Evolutionary conservation across 73 alveolate species (phyloP), one percentile per base, ranked within the genome.

Genomic region (Paramecium tetraurelia): DNA sequence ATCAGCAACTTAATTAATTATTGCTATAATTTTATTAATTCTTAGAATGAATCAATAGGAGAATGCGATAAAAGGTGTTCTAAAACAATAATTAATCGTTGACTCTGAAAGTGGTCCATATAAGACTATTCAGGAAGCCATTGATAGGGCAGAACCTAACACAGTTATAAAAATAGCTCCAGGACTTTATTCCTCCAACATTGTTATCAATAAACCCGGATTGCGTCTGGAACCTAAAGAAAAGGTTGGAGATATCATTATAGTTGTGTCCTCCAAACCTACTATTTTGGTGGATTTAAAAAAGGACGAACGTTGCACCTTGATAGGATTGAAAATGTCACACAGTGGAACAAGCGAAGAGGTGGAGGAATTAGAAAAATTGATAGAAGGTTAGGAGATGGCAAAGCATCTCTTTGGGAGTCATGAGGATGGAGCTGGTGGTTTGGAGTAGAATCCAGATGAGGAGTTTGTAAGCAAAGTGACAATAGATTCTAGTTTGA

Each of bases 131-230:
- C 75, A 95, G 38, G 96, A 92, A 68, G 98, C 96, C 9, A 92
- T 95, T 22, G 93, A 92, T 89, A 41, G 72, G 48, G 98, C 96
- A n/a, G 96, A 95, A 36, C 96, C 96, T 27, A 95, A 95, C 14
- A 85, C 95, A 31, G 88, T 94, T 11, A 95, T 95, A 27, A 93
- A 93, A 53, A 87, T 87, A 18, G 90, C 93, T 21, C 93, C 90
- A 58, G 90, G 90, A 10, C 68, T 87, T 22, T 87, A 87, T 68
- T 69, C 85, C 29, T 75, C 57, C 14, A 87, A 87, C 44, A 87
- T 87, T 7, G 58, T 38, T 10, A 87, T 69, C 1, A 87, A 77
- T 59, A 70, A 87, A 29, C 89, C 93, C 21, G 89, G 70, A 12
- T 57, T 87, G 12, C 68, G 48, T 14, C 40, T 87, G n/a, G 93